Conservation (phyloP, 225 moss, liverwort and hornwort genomes). For the Physcomitrellopsis africana region DNA sequence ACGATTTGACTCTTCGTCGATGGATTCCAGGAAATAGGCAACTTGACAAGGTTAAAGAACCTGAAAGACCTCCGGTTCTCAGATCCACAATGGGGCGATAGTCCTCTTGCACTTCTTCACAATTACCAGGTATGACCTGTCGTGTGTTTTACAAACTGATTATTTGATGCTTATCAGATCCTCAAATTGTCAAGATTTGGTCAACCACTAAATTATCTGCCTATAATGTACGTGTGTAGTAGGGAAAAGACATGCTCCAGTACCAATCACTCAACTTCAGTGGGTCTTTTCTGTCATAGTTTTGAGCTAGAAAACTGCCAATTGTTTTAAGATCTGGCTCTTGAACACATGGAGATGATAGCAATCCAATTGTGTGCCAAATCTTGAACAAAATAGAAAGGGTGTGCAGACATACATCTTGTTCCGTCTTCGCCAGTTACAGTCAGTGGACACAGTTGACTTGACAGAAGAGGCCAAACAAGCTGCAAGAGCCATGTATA, state of each 20-base stretch:
- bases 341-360: slow-evolving; percentile 3
- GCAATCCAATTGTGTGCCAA: slow-evolving; percentile 22
- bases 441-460: slow-evolving; percentile 78
- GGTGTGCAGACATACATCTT: slow-evolving; percentile 87
- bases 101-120: slow-evolving; percentile 91
- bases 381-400: slow-evolving; percentile 36
- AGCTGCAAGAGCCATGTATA: slow-evolving; percentile 82
- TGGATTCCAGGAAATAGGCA: slow-evolving; percentile 87
- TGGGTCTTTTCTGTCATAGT: background rate
- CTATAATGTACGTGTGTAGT: background rate
- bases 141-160: slow-evolving; percentile 8
- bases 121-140: slow-evolving; percentile 84
- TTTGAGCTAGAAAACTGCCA: background rate
- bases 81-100: slow-evolving; percentile 95
- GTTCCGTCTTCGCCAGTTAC: slow-evolving; percentile 89
- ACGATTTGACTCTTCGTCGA: slow-evolving; percentile 19
- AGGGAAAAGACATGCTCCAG: slow-evolving; percentile 6
- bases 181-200: slow-evolving; percentile 4
- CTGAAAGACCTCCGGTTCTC: slow-evolving; percentile 94
- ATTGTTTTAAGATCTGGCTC: slow-evolving; percentile 7
- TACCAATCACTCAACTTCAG: background rate
- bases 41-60: slow-evolving; percentile 84
- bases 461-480: slow-evolving; percentile 80
- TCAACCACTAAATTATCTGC: background rate
- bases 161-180: background rate